Evolutionary conservation across 2,329 filamentous ascomycete species (phyloP).

Genomic region (Epichloe amarillans): DNA sequence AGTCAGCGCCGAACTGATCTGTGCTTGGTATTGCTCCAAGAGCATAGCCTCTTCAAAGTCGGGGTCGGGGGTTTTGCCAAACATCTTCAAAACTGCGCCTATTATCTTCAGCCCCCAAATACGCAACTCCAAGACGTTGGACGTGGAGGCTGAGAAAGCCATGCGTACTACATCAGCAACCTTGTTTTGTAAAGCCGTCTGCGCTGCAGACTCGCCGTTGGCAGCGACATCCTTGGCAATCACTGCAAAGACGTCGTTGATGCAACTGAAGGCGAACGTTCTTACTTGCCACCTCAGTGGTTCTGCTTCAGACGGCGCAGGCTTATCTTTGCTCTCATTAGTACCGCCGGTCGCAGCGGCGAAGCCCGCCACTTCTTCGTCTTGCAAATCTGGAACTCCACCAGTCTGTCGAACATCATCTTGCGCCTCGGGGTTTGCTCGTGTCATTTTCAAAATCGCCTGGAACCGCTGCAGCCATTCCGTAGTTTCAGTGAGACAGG

Average conservation of each 20-base stretch:
- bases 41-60: constrained; percentile 96
- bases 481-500: constrained; percentile 63
- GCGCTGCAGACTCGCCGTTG: constrained; percentile 66
- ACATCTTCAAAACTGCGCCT: constrained; percentile 86
- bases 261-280: constrained; percentile 81
- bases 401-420: constrained; percentile 27
- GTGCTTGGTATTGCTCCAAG: constrained; percentile 94
- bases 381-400: constrained; percentile 65
- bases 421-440: constrained; percentile 48
- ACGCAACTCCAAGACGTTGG: constrained; percentile 76
- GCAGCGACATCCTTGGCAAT: constrained; percentile 67
- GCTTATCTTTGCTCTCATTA: constrained; percentile 37
- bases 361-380: constrained; percentile 95
- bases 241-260: constrained; percentile 69
- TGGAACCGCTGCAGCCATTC: constrained; percentile 87
- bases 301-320: constrained; percentile 55
- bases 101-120: constrained; percentile 91
- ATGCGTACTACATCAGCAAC: constrained; percentile 91
- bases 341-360: constrained; percentile 55
- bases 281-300: constrained; percentile 89
- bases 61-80: constrained; percentile 87
- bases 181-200: constrained; percentile 64
- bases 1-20: constrained; percentile 92
- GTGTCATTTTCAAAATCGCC: constrained; percentile 75
- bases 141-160: constrained; percentile 94